Conservation (phyloP, 495 filamentous ascomycete genomes). For the Thozetella sp. region DNA sequence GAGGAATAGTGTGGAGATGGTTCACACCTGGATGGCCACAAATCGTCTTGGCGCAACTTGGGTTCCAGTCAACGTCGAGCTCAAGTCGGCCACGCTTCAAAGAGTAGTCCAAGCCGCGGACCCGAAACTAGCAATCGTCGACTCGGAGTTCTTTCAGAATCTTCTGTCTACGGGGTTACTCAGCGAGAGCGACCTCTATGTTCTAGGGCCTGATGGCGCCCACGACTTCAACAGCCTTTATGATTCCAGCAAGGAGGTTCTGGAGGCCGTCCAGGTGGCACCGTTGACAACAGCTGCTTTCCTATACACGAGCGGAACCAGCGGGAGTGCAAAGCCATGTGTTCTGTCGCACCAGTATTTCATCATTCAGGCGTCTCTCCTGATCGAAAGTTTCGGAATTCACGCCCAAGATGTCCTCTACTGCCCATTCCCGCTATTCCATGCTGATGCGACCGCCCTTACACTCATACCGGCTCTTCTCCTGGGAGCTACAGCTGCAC, state of each 20-base stretch:
- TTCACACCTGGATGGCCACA: neutral
- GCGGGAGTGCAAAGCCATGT: neutral
- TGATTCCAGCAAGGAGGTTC: neutral
- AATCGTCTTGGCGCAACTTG: neutral
- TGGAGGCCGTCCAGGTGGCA: neutral
- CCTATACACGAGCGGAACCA: neutral
- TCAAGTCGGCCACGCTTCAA: neutral
- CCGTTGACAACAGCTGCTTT: neutral
- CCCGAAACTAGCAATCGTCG: neutral
- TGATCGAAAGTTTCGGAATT: neutral
- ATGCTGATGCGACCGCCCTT: neutral
- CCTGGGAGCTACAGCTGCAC: neutral
- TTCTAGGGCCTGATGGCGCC: neutral
- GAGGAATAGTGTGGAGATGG: neutral
- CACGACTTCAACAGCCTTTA: neutral
- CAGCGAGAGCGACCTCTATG: neutral
- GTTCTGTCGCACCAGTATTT: neutral
- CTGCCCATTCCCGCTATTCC: neutral
- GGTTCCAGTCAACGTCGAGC: neutral
- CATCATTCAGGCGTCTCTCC: neutral
- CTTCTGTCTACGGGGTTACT: neutral
- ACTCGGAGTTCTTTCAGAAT: neutral
- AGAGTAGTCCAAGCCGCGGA: neutral
- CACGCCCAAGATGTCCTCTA: neutral
- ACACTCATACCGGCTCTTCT: neutral